These are phyloP conservation scores for Colletotrichum sp. DNA, from an alignment of 2,329 filamentous ascomycete species.

Conservation along the genomic window DNA sequence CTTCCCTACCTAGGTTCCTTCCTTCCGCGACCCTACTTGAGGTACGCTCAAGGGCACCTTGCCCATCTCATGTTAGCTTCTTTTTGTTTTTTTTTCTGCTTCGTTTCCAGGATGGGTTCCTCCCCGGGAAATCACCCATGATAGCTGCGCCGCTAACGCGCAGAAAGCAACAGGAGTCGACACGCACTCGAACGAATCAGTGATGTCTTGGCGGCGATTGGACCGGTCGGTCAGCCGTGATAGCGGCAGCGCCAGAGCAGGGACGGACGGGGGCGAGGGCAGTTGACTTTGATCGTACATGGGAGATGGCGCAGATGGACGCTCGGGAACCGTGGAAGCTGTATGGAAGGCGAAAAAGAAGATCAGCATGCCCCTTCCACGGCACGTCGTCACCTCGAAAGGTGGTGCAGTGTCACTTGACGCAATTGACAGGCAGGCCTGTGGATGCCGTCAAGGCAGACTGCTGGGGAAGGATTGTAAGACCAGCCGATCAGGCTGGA, in stretches of 20 bases:
- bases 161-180: background rate
- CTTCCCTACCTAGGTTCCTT: background rate
- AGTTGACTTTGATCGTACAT: slow-evolving; percentile 9
- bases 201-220: slow-evolving; percentile 3
- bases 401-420: background rate
- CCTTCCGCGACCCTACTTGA: slow-evolving; percentile 3
- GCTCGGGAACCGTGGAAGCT: slow-evolving; percentile 2
- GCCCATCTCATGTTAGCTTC: background rate
- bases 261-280: background rate
- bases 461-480: background rate
- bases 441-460: background rate
- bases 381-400: background rate
- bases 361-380: background rate
- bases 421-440: background rate
- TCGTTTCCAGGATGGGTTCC: background rate
- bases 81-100: background rate
- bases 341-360: slow-evolving; percentile 6
- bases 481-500: background rate
- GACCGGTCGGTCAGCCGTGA: background rate
- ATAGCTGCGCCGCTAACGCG: slow-evolving; percentile 6
- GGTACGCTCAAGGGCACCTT: background rate
- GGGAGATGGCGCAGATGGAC: background rate
- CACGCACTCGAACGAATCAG: background rate
- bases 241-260: background rate
- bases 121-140: slow-evolving; percentile 1